A percentile compares a stretch with the other conserved stretches of the same genome.
Conservation (phyloP, 345 rosid species). For the Salix arbutifolia region DNA sequence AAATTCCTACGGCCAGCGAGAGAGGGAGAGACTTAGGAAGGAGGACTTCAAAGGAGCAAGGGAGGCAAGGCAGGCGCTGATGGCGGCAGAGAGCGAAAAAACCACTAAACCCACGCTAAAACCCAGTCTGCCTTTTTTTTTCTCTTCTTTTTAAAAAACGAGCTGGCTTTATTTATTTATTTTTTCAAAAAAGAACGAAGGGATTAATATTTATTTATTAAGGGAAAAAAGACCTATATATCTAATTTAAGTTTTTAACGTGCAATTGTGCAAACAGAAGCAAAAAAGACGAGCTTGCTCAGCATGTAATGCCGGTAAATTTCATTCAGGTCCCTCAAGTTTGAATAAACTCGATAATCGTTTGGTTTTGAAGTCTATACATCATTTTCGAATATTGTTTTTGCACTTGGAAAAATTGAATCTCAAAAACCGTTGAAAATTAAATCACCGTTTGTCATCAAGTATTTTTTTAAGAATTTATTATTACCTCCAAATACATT, state of each 20-base stretch:
- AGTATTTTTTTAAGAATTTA: no score
- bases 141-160: background rate
- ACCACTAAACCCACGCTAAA: background rate
- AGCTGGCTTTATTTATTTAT: background rate
- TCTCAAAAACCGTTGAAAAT: background rate
- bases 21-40: background rate
- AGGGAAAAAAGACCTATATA: no score
- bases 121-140: background rate
- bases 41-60: background rate
- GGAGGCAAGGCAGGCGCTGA: background rate
- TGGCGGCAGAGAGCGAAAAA: background rate
- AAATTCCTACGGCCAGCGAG: background rate
- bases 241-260: no score
- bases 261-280: no score
- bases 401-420: no score
- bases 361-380: background rate
- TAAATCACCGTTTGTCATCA: no score
- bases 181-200: no score
- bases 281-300: no score
- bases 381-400: background rate
- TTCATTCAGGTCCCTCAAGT: background rate
- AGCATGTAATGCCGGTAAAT: no score
- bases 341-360: no score
- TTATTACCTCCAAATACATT: no score
- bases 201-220: no score